Evolutionary conservation across 768 basidiomycete genomes (phyloP).

Genomic region (Kwoniella heveanensis): DNA sequence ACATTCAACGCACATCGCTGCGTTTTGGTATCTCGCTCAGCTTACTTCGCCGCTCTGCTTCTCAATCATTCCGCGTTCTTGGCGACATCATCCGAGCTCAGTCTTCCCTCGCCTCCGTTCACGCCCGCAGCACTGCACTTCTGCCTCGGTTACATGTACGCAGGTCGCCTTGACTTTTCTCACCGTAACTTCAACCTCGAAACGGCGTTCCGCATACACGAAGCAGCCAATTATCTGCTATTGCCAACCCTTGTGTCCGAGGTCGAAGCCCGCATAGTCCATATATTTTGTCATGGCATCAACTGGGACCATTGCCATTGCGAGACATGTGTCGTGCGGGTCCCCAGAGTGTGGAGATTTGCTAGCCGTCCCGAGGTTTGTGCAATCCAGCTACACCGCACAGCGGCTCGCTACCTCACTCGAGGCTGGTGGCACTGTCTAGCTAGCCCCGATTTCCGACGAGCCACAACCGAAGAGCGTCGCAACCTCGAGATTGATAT

Average conservation of each 20-base stretch:
- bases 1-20: constrained; percentile 88
- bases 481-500: too few relatives aligned
- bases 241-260: constrained; percentile 75
- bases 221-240: constrained; percentile 76
- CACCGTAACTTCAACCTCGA: constrained; percentile 89
- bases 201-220: constrained; percentile 86
- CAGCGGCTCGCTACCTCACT: too few relatives aligned
- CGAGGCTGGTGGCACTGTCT: too few relatives aligned
- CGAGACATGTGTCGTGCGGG: constrained; percentile 76
- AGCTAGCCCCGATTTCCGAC: too few relatives aligned
- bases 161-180: constrained; percentile 89
- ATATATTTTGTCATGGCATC: constrained; percentile 88
- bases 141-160: constrained; percentile 90
- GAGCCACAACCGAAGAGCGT: too few relatives aligned
- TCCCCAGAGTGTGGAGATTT: constrained; percentile 81
- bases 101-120: constrained; percentile 86
- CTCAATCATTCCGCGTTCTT: constrained; percentile 64
- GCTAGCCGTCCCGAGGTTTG: constrained; percentile 74
- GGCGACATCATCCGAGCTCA: constrained; percentile 56
- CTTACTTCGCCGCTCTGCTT: constrained; percentile 83
- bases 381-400: too few relatives aligned
- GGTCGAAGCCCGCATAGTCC: constrained; percentile 75
- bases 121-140: constrained; percentile 93
- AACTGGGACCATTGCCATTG: constrained; percentile 86
- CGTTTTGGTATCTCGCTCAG: constrained; percentile 82